Percentiles rank a stretch among this genome's conserved stretches.
These are phyloP conservation scores for Schoenoplectus tabernaemontani DNA, from an alignment of 202 grass and related monocot genomes.

Conservation along the genomic window DNA sequence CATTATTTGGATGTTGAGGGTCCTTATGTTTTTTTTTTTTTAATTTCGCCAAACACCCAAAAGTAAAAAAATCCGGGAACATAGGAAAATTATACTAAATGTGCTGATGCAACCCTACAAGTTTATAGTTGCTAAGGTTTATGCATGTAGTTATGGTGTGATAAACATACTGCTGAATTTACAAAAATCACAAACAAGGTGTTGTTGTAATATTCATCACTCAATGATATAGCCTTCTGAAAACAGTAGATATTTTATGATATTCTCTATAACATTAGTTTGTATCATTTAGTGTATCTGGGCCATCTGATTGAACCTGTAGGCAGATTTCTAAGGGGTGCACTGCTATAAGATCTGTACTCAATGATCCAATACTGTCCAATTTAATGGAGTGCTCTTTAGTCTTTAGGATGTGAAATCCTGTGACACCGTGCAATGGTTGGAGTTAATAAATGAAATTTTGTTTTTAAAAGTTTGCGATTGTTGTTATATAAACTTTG, in stretches of 20 bases:
- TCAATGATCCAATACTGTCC: background rate
- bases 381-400: background rate
- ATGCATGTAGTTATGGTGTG: background rate
- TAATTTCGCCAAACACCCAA: background rate
- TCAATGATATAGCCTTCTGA: background rate
- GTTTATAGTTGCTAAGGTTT: background rate
- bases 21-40: background rate
- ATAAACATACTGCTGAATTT: background rate
- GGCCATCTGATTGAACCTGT: background rate
- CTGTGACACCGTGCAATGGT: background rate
- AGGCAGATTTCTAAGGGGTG: background rate
- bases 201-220: too few species aligned
- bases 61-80: background rate
- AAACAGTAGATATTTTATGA: background rate
- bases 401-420: background rate
- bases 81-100: background rate
- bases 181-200: background rate
- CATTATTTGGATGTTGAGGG: background rate
- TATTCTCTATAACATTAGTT: background rate
- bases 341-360: background rate
- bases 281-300: background rate
- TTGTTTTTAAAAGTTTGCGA: background rate
- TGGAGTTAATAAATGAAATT: background rate
- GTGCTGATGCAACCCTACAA: background rate
- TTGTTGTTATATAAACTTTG: conserved; percentile 7